Base-by-base conservation (phyloP, 2,329 filamentous ascomycete species). In the Colletotrichum sp. region DNA sequence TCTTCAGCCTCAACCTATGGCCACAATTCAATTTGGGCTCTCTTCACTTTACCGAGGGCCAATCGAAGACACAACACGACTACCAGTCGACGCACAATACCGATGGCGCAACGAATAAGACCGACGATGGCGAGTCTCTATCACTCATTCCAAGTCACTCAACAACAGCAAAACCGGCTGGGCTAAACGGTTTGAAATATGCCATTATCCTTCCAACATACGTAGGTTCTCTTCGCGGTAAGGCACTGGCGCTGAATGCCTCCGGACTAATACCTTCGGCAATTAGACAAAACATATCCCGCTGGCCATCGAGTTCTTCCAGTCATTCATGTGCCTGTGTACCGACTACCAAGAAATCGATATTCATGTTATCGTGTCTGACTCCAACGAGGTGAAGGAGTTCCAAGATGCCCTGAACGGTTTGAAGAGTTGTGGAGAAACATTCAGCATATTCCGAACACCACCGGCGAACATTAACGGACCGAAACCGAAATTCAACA, bases 281-380 rank as follows among this genome's bases (percentile, higher is more conserved):
- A 8, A 3, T 6, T 16, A 75, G 73, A 36, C 25, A 3, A 32
- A 34, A n/a, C 70, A 75, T 8, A 64, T 75, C 3, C 64, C 64
- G 4, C 43, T 73, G 3, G 70, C 48, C 6, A 60, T 73, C 16
- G 48, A 73, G 3, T 75, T 75, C 22, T 32, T 75, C 4, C 73
- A 75, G 12, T 73, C 73, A 4, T 58, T 68, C 10, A 65, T 73
- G 64, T 75, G 73, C 7, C 73, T 73, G 15, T 75, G 70, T 27
- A 73, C 39, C 10, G 73, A 75, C n/a, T 32, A 75, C 18, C n/a
- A 30, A 6, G 64, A 75, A 27, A 52, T 75, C 27, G 70, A 65
- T 4, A 48, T 75, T 3, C 56, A 75, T 8, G 43, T 69, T 3
- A 39, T 75, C 9, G 70, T 73, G 3, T 73, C 73, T 2, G 58